Evolutionary conservation across 805 yeast genomes (phyloP).

Genomic region (Komagataella phaffii): DNA sequence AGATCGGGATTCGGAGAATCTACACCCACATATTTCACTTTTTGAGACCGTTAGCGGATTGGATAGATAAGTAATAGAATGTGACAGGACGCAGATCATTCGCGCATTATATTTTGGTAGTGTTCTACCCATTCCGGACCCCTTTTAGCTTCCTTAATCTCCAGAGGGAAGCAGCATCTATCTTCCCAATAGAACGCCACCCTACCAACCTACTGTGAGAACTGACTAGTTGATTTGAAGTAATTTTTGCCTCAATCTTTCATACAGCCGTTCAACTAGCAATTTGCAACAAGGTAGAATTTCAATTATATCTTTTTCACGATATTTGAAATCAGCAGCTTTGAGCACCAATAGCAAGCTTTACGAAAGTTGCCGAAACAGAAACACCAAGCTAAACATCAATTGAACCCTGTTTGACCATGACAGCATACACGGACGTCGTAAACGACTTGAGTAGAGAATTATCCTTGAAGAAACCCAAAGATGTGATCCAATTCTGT

Average conservation of each 20-base stretch:
- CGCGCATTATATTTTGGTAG: background rate
- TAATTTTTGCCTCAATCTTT: background rate
- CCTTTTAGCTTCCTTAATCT: background rate
- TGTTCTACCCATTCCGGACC: background rate
- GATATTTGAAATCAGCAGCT: background rate
- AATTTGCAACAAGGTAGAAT: background rate
- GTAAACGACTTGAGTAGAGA: constrained; percentile 45
- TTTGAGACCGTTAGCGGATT: constrained; percentile 22
- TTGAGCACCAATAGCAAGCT: background rate
- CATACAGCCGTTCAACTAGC: background rate
- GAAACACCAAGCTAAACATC: background rate
- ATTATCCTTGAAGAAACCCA: constrained; percentile 39
- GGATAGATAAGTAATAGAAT: constrained; percentile 5
- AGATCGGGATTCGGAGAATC: constrained; percentile 1
- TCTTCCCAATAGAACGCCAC: background rate
- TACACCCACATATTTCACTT: constrained; percentile 14
- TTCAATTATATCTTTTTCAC: background rate
- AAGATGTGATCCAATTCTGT: constrained; percentile 62
- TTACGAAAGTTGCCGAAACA: background rate
- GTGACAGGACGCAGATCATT: background rate
- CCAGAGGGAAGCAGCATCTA: background rate
- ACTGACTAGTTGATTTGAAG: background rate
- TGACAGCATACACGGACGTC: background rate
- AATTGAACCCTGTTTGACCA: background rate
- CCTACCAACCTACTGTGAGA: background rate